Base-by-base conservation (phyloP, 805 yeast genomes). In the Debaryomyces castellii region DNA sequence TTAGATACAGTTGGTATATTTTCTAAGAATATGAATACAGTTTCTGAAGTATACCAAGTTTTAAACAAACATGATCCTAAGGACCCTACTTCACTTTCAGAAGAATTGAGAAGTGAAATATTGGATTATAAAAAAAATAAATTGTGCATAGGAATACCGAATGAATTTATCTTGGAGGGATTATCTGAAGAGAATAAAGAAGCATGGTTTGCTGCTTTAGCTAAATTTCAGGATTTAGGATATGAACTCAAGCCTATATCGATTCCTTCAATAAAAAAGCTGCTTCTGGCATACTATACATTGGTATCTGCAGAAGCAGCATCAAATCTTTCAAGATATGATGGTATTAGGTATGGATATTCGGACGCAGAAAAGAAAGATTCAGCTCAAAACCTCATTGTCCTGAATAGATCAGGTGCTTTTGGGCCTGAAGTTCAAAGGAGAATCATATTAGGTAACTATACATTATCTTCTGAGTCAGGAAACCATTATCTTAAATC, bases 221-320 rank as follows among this genome's bases (percentile, higher is more conserved):
- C 55, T 9, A 58, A 56, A 10, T 62, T 94, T 4, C 61, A 69
- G 27, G 59, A 66, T 0, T 44, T 56, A 27, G 86, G 88, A 12
- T 74, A 81, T 51, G 76, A 73, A 8, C 63, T 94, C 1, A 69
- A 72, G 14, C 75, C 83, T 0, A 81, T 94, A 1, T 82, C 94
- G 0, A 60, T 92, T 0, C 96, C 96, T 5, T 69, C 85, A 0
- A 67, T 90, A 8, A 77, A 76, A 47, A 67, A 74, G 44, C 76
- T 91, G 21, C 66, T 94, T 14, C 90, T 95, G 22, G 80, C 89
- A 0, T 94, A 94, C 64, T 92, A 87, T 60, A 87, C 96, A 0
- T 55, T 95, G 30, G 91, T 94, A 1, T 87, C 97, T 0, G 87
- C 97, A 0, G 99, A 94, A 59, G 98, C 97, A 0, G 84, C 95